phyloP scores from a whole-genome alignment of 805 yeast species.

The Yueomyces sp. region DNA sequence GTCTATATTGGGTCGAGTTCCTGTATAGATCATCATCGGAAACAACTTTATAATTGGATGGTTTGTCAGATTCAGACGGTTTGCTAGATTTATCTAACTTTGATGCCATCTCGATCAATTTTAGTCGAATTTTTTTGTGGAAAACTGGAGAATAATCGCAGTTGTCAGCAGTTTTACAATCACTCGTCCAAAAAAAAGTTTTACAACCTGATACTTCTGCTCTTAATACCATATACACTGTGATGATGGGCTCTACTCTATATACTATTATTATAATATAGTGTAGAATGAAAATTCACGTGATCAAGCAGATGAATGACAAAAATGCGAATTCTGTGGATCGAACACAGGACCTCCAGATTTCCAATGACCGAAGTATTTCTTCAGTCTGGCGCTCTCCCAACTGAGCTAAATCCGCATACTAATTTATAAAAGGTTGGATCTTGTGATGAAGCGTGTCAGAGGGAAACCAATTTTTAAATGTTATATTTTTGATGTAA shows the following conservation, averaged over 20 bases:
- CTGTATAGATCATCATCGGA: constrained; percentile 82
- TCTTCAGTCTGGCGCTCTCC: constrained; percentile 34
- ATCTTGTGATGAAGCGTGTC: too few species aligned
- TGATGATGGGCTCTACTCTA: too few species aligned
- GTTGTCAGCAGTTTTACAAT: too few species aligned
- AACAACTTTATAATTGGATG: constrained; percentile 25
- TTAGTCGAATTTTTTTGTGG: too few species aligned
- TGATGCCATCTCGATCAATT: neutral
- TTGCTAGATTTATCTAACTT: neutral
- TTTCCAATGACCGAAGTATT: constrained; percentile 15
- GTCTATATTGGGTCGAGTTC: constrained; percentile 66
- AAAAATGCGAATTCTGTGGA: constrained; percentile 55
- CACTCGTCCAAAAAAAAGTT: too few species aligned
- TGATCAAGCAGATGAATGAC: constrained; percentile 1
- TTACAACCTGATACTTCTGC: too few species aligned
- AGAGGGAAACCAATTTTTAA: too few species aligned
- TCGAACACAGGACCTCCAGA: constrained; percentile 81
- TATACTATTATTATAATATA: too few species aligned
- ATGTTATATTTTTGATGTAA: too few species aligned
- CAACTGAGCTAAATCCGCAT: constrained; percentile 32
- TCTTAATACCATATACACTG: too few species aligned
- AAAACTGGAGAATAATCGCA: too few species aligned
- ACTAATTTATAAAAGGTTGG: neutral
- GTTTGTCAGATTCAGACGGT: constrained; percentile 3
- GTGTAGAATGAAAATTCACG: too few species aligned